Evolutionary conservation across 495 filamentous ascomycete species (phyloP).

Genomic region (Chaetomium fimeti): DNA sequence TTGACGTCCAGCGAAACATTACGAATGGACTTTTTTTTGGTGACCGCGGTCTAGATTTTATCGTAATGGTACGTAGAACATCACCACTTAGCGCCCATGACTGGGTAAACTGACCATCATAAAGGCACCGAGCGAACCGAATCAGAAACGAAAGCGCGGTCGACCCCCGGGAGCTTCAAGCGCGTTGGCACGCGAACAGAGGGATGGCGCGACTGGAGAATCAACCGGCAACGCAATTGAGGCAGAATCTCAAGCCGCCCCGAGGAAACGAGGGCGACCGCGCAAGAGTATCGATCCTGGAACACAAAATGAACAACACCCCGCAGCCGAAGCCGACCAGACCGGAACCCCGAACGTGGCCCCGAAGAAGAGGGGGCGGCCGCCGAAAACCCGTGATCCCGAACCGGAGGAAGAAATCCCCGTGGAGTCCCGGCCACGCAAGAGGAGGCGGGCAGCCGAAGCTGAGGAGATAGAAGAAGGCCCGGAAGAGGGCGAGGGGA

Average conservation of each 20-base stretch:
- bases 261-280: constrained; percentile 26
- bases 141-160: constrained; percentile 46
- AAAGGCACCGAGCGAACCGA: constrained; percentile 37
- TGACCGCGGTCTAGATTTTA: constrained; percentile 19
- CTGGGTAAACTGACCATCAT: constrained; percentile 10
- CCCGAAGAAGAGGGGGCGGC: constrained; percentile 29
- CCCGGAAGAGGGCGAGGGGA: constrained; percentile 6
- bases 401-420: constrained; percentile 8
- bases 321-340: background rate
- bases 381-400: constrained; percentile 13
- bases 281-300: constrained; percentile 16
- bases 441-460: constrained; percentile 17
- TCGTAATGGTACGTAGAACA: constrained; percentile 29
- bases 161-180: constrained; percentile 35
- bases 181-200: constrained; percentile 35
- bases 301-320: background rate
- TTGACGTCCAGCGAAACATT: background rate
- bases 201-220: background rate
- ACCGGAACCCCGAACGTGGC: background rate
- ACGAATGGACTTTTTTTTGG: constrained; percentile 4
- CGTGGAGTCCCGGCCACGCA: constrained; percentile 21
- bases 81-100: too few relatives aligned
- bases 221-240: background rate
- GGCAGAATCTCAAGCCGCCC: background rate
- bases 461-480: constrained; percentile 8